These are phyloP conservation scores for Podosphaera aphanis DNA, from an alignment of 2,329 filamentous ascomycete species.

Conservation along the genomic window DNA sequence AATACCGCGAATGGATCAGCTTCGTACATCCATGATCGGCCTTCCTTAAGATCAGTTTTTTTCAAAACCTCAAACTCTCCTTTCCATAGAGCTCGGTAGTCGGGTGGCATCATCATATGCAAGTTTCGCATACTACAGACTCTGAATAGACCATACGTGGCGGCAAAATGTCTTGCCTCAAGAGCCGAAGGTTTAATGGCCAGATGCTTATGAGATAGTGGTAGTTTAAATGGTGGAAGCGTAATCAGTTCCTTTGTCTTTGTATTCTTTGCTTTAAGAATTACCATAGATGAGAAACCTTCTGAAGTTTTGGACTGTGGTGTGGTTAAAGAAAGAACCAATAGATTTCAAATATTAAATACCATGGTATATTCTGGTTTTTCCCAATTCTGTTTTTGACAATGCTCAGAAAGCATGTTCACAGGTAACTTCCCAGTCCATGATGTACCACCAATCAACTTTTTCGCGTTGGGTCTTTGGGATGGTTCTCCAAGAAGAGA, in stretches of 20 bases:
- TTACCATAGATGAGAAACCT: slow-evolving; percentile 60
- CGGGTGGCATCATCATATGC: slow-evolving; percentile 79
- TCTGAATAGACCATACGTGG: slow-evolving; percentile 73
- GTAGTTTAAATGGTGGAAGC: slow-evolving; percentile 64
- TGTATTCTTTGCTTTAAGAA: slow-evolving; percentile 47
- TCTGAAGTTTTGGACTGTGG: slow-evolving; percentile 39
- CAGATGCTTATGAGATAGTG: slow-evolving; percentile 50
- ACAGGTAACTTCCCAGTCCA: slow-evolving; percentile 96
- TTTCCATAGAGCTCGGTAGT: slow-evolving; percentile 79
- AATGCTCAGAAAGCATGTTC: slow-evolving; percentile 81
- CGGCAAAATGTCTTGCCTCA: slow-evolving; percentile 82
- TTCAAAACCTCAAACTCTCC: slow-evolving; percentile 65
- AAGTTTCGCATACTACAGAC: slow-evolving; percentile 92
- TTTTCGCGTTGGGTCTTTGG: slow-evolving; percentile 37
- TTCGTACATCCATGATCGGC: slow-evolving; percentile 77
- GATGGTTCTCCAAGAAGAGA: slow-evolving; percentile 14
- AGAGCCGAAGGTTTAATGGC: slow-evolving; percentile 56
- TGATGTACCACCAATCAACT: slow-evolving; percentile 77
- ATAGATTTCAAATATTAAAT: slow-evolving; percentile 9
- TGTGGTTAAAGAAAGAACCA: background rate
- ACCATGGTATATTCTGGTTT: slow-evolving; percentile 78
- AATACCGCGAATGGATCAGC: slow-evolving; percentile 76
- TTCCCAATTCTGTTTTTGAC: slow-evolving; percentile 88
- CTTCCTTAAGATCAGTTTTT: slow-evolving; percentile 53
- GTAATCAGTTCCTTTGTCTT: slow-evolving; percentile 61